These are phyloP conservation scores for Notholithocarpus densiflorus DNA, from an alignment of 306 rosid species.

Conservation along the genomic window DNA sequence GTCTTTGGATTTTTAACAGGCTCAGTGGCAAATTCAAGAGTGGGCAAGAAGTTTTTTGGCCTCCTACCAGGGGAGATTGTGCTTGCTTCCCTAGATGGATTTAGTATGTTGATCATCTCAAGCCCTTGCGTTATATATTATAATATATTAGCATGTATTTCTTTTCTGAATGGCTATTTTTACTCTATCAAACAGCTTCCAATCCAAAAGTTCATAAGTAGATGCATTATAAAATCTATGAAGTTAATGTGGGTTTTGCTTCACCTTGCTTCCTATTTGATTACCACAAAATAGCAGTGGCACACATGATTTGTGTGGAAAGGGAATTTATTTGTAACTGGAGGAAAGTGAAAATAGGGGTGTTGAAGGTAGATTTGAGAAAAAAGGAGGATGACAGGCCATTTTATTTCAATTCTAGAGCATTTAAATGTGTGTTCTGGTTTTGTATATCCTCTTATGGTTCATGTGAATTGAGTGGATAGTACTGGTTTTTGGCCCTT, in stretches of 20 bases:
- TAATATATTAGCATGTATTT: not conserved
- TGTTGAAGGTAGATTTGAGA: not conserved
- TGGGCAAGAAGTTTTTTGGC: slow-evolving; percentile 72
- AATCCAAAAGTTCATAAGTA: not conserved
- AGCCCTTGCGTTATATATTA: not conserved
- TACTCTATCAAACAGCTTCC: not conserved
- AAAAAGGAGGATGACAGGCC: not conserved
- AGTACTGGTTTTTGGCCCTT: too few species aligned
- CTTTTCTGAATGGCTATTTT: not conserved
- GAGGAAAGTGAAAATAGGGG: too few species aligned
- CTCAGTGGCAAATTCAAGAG: slow-evolving; percentile 62
- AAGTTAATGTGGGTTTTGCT: too few species aligned
- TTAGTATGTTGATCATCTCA: slow-evolving; percentile 48
- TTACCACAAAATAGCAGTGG: not conserved
- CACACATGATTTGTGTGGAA: not conserved
- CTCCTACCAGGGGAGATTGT: slow-evolving; percentile 83
- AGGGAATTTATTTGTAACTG: not conserved
- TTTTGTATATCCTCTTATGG: not conserved
- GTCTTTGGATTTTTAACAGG: slow-evolving; percentile 79
- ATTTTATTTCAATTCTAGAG: not conserved
- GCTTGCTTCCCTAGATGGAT: slow-evolving; percentile 93
- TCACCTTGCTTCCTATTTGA: not conserved
- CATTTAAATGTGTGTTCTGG: not conserved
- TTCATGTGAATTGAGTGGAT: too few species aligned
- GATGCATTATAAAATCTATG: not conserved